phyloP scores from a whole-genome alignment of 225 moss, liverwort and hornwort genomes.

The Ulota crispa region DNA sequence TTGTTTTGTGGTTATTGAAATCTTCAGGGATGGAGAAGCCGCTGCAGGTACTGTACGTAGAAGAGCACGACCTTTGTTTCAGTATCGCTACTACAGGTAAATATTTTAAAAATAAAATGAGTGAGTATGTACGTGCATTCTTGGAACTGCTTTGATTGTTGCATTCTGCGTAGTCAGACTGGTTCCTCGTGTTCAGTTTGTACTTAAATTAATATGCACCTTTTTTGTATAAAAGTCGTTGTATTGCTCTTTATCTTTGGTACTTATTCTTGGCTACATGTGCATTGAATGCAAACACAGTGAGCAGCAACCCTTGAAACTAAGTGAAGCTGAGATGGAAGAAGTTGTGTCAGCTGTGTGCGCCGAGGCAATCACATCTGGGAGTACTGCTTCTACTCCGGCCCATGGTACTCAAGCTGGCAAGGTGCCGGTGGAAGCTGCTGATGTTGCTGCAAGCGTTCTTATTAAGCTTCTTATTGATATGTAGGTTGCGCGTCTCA shows the following conservation, averaged over 20 bases:
- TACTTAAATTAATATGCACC: neutral
- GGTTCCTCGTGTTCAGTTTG: conserved; percentile 1
- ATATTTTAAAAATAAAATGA: neutral
- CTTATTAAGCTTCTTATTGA: conserved; percentile 98
- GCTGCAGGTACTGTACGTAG: conserved; percentile 80
- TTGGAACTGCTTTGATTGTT: conserved; percentile 11
- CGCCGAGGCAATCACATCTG: conserved; percentile 73
- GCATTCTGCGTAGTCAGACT: conserved; percentile 1
- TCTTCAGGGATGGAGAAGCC: conserved; percentile 81
- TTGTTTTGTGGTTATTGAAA: conserved; percentile 1
- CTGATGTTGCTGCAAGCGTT: conserved; percentile 98
- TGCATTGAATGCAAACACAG: conserved; percentile 40
- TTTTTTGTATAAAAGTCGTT: neutral
- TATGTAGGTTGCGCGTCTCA: conserved; percentile 65
- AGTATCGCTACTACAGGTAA: conserved; percentile 96
- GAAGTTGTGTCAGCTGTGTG: conserved; percentile 96
- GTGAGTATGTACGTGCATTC: neutral
- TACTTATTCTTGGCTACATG: conserved; percentile 11
- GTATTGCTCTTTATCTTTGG: conserved; percentile 7
- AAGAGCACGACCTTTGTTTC: conserved; percentile 89
- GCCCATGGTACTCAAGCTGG: conserved; percentile 76
- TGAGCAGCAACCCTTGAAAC: conserved; percentile 90
- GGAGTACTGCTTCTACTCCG: conserved; percentile 59
- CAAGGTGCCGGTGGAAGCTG: conserved; percentile 76
- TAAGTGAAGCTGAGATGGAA: conserved; percentile 99